Evolutionary conservation across 2,329 filamentous ascomycete genomes (phyloP).

Genomic region (Xylariaceae sp.): DNA sequence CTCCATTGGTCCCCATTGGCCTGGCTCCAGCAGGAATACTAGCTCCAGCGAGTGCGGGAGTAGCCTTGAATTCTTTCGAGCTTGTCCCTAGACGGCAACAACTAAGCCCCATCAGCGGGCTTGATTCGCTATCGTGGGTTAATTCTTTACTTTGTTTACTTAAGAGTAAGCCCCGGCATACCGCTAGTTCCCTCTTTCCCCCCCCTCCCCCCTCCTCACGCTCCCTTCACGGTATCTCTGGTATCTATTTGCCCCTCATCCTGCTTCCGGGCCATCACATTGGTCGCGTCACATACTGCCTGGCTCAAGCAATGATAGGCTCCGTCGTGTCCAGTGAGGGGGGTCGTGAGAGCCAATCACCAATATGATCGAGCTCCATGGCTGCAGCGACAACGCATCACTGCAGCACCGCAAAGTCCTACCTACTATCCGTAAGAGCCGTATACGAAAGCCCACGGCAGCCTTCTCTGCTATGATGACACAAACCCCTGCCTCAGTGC

Average conservation of each 20-base stretch:
- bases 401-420: constrained; percentile 29
- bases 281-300: constrained; percentile 33
- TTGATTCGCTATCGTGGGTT: constrained; percentile 15
- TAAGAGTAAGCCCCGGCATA: neutral
- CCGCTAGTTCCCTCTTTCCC: constrained; percentile 15
- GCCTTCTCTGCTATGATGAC: constrained; percentile 6
- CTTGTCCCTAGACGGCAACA: constrained; percentile 10
- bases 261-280: constrained; percentile 38
- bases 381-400: constrained; percentile 42
- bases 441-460: constrained; percentile 5
- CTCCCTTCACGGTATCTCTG: neutral
- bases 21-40: neutral
- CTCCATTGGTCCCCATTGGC: neutral
- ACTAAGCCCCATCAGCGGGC: neutral
- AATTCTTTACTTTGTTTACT: neutral
- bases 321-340: constrained; percentile 31
- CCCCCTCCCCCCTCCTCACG: neutral
- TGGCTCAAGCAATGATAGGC: constrained; percentile 35
- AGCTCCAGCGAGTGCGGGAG: neutral
- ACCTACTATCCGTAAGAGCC: constrained; percentile 1
- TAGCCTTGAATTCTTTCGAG: constrained; percentile 15
- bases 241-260: constrained; percentile 12
- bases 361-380: constrained; percentile 37
- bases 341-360: constrained; percentile 42
- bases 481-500: constrained; percentile 15